Percentiles rank a stretch among this genome's conserved stretches.
phyloP scores from a whole-genome alignment of 2,329 filamentous ascomycete genomes.

The Corinectria fuckeliana region DNA sequence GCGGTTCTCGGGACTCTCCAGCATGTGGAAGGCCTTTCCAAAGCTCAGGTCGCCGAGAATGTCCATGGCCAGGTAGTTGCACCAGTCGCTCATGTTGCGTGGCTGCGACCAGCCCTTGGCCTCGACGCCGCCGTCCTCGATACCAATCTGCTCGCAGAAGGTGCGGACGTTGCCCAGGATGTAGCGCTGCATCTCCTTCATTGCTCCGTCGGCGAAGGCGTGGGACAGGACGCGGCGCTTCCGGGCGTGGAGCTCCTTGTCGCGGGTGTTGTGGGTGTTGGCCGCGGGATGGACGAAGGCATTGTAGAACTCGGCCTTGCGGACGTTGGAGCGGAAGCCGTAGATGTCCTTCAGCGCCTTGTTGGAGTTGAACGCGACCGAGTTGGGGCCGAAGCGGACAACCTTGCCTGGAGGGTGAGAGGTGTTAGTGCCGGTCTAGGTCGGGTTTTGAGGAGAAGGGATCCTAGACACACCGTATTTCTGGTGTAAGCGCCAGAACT shows the following conservation, averaged over 20 bases:
- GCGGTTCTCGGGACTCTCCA: slow-evolving; percentile 64
- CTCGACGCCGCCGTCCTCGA: slow-evolving; percentile 48
- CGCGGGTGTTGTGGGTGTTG: slow-evolving; percentile 76
- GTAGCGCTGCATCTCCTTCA: slow-evolving; percentile 72
- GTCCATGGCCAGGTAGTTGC: slow-evolving; percentile 67
- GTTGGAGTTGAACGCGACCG: slow-evolving; percentile 77
- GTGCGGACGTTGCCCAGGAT: slow-evolving; percentile 70
- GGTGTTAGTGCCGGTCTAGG: neutral
- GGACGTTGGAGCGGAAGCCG: slow-evolving; percentile 67
- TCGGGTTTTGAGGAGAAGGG: neutral
- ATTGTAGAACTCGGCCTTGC: slow-evolving; percentile 76
- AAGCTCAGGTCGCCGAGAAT: slow-evolving; percentile 67
- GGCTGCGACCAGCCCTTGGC: slow-evolving; percentile 63
- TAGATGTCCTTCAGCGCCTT: slow-evolving; percentile 72
- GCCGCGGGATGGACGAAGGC: slow-evolving; percentile 73
- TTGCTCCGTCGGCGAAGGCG: slow-evolving; percentile 70
- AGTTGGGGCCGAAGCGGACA: slow-evolving; percentile 81
- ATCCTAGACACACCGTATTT: slow-evolving; percentile 64
- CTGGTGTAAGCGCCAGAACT: slow-evolving; percentile 73
- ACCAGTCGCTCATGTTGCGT: slow-evolving; percentile 69
- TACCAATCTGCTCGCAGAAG: slow-evolving; percentile 66
- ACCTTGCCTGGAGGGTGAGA: slow-evolving; percentile 55
- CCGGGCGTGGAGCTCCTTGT: slow-evolving; percentile 71
- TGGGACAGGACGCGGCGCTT: slow-evolving; percentile 76
- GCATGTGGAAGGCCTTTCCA: slow-evolving; percentile 68